phyloP scores from a whole-genome alignment of 768 basidiomycete species.

The Hortiboletus campestris region DNA sequence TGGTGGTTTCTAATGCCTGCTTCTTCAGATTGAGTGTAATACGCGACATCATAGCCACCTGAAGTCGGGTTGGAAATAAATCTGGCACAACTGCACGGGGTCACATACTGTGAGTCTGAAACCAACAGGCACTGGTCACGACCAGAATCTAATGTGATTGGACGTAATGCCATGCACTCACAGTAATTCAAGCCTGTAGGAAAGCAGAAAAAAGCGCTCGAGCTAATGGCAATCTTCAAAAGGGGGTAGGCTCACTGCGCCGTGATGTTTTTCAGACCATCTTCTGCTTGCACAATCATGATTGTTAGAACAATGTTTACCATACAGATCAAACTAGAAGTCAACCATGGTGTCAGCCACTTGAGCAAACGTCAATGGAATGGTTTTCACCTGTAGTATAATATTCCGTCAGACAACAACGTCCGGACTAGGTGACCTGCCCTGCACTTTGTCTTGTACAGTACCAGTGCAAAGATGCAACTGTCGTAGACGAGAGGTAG shows the following conservation, averaged over 20 bases:
- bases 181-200: slow-evolving; percentile 38
- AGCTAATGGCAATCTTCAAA: neutral
- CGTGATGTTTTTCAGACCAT: slow-evolving; percentile 35
- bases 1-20: slow-evolving; percentile 7
- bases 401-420: slow-evolving; percentile 32
- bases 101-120: slow-evolving; percentile 14
- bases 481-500: slow-evolving; percentile 42
- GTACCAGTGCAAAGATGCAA: slow-evolving; percentile 32
- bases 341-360: neutral
- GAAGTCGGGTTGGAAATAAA: slow-evolving; percentile 3
- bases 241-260: slow-evolving; percentile 26
- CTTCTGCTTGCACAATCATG: slow-evolving; percentile 35
- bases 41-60: slow-evolving; percentile 67
- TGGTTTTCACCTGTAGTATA: slow-evolving; percentile 34
- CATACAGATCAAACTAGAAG: slow-evolving; percentile 37
- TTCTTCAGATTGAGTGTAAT: slow-evolving; percentile 62
- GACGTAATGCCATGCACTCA: slow-evolving; percentile 23
- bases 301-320: slow-evolving; percentile 38
- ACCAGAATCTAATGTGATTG: slow-evolving; percentile 19
- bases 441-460: slow-evolving; percentile 29
- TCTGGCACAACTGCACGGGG: neutral
- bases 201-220: neutral
- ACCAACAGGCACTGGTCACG: slow-evolving; percentile 34
- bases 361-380: neutral
- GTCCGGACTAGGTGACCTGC: slow-evolving; percentile 21